These are phyloP conservation scores for Hura crepitans DNA, from an alignment of 441 rosid species.

Conservation along the genomic window DNA sequence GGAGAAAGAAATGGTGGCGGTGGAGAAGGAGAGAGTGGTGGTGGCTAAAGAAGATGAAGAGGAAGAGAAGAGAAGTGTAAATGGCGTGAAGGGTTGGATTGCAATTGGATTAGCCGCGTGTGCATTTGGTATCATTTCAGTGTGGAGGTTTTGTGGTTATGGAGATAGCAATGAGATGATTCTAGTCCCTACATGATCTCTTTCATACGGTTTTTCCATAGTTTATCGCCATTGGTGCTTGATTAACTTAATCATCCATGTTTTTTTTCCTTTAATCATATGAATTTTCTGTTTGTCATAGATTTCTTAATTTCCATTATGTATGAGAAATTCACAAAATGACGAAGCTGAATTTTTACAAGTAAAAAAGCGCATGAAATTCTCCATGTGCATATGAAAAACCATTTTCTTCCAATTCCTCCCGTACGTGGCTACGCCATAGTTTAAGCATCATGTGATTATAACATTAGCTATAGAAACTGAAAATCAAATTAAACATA, in stretches of 20 bases:
- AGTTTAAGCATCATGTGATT: no score
- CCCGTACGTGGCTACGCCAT: no score
- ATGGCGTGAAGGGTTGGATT: slow-evolving; percentile 21
- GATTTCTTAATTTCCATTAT: background rate
- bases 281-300: background rate
- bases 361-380: no score
- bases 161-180: slow-evolving; percentile 21
- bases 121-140: slow-evolving; percentile 23
- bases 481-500: background rate
- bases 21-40: slow-evolving; percentile 12
- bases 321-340: background rate
- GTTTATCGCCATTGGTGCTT: background rate
- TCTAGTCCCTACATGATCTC: slow-evolving; percentile 41
- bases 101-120: slow-evolving; percentile 15
- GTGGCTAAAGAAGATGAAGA: background rate
- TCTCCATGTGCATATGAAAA: no score
- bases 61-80: slow-evolving; percentile 9
- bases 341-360: background rate
- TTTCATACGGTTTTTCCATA: background rate
- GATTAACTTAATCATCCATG: background rate
- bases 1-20: slow-evolving; percentile 13
- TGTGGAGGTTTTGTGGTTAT: slow-evolving; percentile 14
- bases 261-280: background rate
- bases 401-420: no score
- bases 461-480: no score